Evolutionary conservation across 768 basidiomycete species (phyloP).

Genomic region (Macrolepiota dolichaula): DNA sequence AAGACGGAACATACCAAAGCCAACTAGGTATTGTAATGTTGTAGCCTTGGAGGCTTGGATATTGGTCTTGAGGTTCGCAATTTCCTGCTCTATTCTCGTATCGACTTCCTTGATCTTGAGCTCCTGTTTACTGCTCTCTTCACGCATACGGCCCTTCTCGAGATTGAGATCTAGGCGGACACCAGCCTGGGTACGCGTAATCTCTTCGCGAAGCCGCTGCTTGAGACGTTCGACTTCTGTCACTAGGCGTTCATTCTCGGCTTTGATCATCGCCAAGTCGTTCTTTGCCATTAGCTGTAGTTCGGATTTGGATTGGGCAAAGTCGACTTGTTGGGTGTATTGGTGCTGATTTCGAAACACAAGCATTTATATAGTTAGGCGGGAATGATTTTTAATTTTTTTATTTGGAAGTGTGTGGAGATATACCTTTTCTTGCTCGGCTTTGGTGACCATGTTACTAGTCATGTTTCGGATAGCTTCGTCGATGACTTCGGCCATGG

Average conservation of each 20-base stretch:
- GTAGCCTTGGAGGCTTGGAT: constrained; percentile 90
- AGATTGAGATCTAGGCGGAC: constrained; percentile 93
- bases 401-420: too few relatives aligned
- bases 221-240: constrained; percentile 93
- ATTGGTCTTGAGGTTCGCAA: constrained; percentile 77
- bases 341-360: constrained; percentile 73
- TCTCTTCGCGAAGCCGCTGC: constrained; percentile 88
- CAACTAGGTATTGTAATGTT: constrained; percentile 83
- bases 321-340: constrained; percentile 95
- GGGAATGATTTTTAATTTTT: too few relatives aligned
- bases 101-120: constrained; percentile 98
- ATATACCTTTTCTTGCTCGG: constrained; percentile 91
- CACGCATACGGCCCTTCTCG: constrained; percentile 93
- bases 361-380: not conserved
- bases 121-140: constrained; percentile 89
- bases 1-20: constrained; percentile 60
- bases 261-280: constrained; percentile 91
- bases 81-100: constrained; percentile 94
- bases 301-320: constrained; percentile 94
- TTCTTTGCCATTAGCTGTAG: constrained; percentile 96
- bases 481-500: constrained; percentile 95
- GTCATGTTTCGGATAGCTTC: constrained; percentile 97
- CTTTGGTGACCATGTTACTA: constrained; percentile 91
- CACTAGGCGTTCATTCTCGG: constrained; percentile 92
- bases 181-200: constrained; percentile 87